Evolutionary conservation across 768 basidiomycete species (phyloP).

Genomic region (Hebeloma cylindrosporum): DNA sequence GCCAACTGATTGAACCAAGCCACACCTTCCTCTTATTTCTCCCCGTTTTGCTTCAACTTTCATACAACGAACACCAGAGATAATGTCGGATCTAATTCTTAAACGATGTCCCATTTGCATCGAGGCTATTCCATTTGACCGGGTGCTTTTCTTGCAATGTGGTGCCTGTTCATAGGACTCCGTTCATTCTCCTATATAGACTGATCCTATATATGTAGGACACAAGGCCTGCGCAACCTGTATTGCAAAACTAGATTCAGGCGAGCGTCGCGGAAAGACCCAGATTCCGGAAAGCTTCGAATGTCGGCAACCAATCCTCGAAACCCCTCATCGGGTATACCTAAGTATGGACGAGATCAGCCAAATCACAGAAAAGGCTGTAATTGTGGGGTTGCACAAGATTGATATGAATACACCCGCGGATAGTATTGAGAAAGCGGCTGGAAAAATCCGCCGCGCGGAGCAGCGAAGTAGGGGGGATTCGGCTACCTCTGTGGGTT

Average conservation of each 20-base stretch:
- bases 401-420: conserved; percentile 4
- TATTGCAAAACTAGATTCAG: no score
- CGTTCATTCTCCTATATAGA: neutral
- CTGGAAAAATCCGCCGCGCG: conserved; percentile 2
- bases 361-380: neutral
- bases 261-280: no score
- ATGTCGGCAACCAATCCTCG: no score
- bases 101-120: conserved; percentile 3
- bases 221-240: conserved; percentile 1
- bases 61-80: neutral
- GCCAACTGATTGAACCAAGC: no score
- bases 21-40: no score
- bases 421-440: conserved; percentile 3
- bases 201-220: neutral
- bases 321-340: conserved; percentile 5
- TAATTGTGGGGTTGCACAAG: conserved; percentile 5
- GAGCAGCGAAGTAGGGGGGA: neutral
- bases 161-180: neutral
- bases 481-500: neutral
- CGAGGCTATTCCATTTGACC: neutral
- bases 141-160: conserved; percentile 9
- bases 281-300: no score
- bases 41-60: no score
- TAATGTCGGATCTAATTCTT: conserved; percentile 1
- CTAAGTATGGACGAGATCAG: conserved; percentile 1